Evolutionary conservation across 306 rosid genomes (phyloP).

Genomic region (Sicyos baderoa): DNA sequence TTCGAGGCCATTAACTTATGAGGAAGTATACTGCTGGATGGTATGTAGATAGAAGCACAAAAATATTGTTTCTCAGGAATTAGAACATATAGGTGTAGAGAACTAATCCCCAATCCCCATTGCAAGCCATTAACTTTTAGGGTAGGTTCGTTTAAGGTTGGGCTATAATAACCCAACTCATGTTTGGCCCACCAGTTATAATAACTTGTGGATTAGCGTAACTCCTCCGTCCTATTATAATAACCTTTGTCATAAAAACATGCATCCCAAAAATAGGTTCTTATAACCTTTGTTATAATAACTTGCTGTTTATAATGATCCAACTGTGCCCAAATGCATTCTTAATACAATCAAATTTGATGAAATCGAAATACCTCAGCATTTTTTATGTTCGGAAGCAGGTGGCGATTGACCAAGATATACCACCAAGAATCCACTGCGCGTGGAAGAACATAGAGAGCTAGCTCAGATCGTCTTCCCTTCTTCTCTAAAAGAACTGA

Average conservation of each 20-base stretch:
- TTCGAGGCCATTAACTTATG: neutral
- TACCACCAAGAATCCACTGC: conserved; percentile 90
- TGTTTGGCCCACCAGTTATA: no score
- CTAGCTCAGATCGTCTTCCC: conserved; percentile 86
- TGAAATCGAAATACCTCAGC: conserved; percentile 61
- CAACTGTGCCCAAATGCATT: no score
- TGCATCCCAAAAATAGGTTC: no score
- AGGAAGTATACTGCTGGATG: neutral
- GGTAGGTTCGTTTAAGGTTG: no score
- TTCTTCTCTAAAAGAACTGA: conserved; percentile 87
- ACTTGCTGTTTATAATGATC: no score
- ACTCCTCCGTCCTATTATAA: no score
- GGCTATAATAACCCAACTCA: no score
- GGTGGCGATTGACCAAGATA: conserved; percentile 81
- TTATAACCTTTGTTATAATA: no score
- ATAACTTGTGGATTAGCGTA: no score
- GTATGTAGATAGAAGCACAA: neutral
- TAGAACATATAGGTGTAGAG: neutral
- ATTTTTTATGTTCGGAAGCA: conserved; percentile 71
- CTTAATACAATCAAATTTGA: neutral
- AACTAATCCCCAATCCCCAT: no score
- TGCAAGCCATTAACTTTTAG: neutral
- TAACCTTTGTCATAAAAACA: no score
- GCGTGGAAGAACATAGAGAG: conserved; percentile 92
- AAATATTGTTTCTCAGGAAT: neutral